These are phyloP conservation scores for Mariannaea elegans DNA, from an alignment of 2,329 filamentous ascomycete genomes.

Conservation along the genomic window DNA sequence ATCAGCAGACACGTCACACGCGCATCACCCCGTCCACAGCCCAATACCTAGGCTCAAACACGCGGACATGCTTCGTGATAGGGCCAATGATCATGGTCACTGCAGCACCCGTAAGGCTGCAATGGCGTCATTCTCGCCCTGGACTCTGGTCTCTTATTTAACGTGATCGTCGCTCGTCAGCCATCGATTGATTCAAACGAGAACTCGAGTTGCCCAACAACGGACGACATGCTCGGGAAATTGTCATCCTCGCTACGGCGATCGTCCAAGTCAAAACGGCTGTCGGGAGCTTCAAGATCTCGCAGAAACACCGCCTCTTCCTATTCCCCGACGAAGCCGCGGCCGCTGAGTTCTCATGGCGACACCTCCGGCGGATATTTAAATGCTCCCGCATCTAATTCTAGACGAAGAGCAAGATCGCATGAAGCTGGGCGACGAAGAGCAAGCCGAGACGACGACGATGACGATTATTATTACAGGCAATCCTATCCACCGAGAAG, in stretches of 20 bases:
- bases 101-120: conserved; percentile 18
- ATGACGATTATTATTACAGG: conserved; percentile 18
- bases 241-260: conserved; percentile 25
- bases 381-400: conserved; percentile 13
- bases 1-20: conserved; percentile 42
- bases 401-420: conserved; percentile 30
- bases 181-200: not conserved
- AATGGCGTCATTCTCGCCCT: conserved; percentile 36
- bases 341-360: conserved; percentile 28
- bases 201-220: not conserved
- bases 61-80: conserved; percentile 17
- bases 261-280: conserved; percentile 29
- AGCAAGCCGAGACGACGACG: conserved; percentile 16
- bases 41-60: conserved; percentile 6
- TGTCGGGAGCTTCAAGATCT: conserved; percentile 12
- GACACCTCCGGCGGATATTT: not conserved
- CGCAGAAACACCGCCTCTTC: conserved; percentile 15
- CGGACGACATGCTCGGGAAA: conserved; percentile 30
- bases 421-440: conserved; percentile 30
- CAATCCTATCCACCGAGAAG: conserved; percentile 22
- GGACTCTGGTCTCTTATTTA: conserved; percentile 1
- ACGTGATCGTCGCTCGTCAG: conserved; percentile 2
- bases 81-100: conserved; percentile 24
- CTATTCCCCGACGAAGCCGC: conserved; percentile 12
- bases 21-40: conserved; percentile 8